A percentile compares a stretch with the other conserved stretches of the same genome.
phyloP scores from a whole-genome alignment of 192 early-diverging fungal species.

The Ambispora gerdemannii region DNA sequence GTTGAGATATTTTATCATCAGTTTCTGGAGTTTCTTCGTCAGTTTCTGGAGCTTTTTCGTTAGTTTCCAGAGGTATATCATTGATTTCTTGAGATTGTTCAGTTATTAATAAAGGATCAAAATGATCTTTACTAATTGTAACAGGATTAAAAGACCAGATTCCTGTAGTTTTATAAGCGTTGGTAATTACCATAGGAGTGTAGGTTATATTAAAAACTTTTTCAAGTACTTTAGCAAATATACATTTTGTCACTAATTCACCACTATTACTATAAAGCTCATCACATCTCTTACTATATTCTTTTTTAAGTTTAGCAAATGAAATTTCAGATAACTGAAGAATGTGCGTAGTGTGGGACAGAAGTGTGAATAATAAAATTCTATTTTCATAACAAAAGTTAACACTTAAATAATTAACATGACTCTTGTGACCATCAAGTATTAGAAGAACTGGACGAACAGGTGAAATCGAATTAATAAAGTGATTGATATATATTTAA shows the following conservation, averaged over 20 bases:
- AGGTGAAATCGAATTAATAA: not conserved
- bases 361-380: not conserved
- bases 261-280: not conserved
- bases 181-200: not conserved
- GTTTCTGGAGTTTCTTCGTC: not conserved
- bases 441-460: not conserved
- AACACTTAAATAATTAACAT: not conserved
- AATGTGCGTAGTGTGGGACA: not conserved
- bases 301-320: constrained; percentile 1
- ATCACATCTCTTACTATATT: not conserved
- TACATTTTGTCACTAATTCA: not conserved
- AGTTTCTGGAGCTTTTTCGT: not conserved
- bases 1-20: not conserved
- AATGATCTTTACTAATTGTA: not conserved
- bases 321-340: not conserved
- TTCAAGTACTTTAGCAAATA: not conserved
- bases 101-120: not conserved
- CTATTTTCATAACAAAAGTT: not conserved
- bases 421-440: not conserved
- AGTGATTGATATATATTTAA: constrained; percentile 15
- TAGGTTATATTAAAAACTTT: not conserved
- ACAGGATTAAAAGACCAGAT: not conserved
- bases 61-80: too few relatives aligned
- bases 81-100: not conserved
- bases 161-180: constrained; percentile 4